These are phyloP conservation scores for Quercus tomentella DNA, from an alignment of 331 rosid species.

Conservation along the genomic window DNA sequence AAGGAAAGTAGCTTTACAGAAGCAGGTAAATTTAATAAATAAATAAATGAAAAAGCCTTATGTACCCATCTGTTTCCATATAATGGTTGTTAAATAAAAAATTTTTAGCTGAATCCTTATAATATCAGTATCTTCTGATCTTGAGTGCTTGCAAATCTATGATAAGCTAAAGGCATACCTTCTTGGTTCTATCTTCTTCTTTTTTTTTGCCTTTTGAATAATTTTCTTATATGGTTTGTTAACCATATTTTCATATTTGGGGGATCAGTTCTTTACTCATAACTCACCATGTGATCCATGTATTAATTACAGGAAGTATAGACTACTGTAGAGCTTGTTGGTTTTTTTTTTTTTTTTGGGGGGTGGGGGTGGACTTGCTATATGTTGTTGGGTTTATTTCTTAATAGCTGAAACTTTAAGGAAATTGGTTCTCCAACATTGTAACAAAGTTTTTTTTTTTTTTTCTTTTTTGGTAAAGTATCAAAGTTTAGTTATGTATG, in stretches of 20 bases:
- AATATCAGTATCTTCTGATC: background rate
- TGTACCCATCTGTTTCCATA: background rate
- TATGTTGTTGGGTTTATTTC: background rate
- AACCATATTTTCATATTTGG: background rate
- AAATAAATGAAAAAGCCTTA: background rate
- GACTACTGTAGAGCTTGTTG: background rate
- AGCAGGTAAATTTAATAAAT: slow-evolving; percentile 43
- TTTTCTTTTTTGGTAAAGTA: too few species aligned
- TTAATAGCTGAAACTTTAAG: background rate
- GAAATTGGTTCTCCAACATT: background rate
- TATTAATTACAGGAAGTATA: background rate
- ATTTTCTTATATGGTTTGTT: background rate
- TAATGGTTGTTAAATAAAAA: background rate
- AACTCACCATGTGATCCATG: background rate
- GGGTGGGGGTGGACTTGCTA: background rate
- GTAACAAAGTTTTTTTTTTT: background rate
- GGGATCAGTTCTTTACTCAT: background rate
- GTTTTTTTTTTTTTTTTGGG: background rate
- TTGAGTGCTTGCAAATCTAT: background rate
- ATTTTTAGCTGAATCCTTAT: background rate
- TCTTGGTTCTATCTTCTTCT: background rate
- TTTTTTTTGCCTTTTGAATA: background rate
- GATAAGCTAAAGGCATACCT: background rate
- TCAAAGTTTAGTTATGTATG: background rate
- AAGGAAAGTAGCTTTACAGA: slow-evolving; percentile 84